Evolutionary conservation across 2,329 filamentous ascomycete species (phyloP).

Genomic region (Ceratocystis cubensis): DNA sequence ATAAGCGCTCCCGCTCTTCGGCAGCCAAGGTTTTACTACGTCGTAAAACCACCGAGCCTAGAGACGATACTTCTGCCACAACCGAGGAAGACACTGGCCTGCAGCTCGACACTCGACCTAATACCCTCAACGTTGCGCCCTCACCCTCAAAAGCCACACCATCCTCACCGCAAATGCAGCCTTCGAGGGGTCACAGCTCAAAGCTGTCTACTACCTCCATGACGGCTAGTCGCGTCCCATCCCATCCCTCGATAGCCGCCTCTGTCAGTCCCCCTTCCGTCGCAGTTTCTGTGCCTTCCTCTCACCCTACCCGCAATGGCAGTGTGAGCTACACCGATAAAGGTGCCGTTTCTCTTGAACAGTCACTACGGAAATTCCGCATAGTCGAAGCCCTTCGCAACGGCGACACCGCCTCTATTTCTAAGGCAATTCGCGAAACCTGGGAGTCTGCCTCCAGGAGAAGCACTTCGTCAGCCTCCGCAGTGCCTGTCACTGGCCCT

Average conservation of each 20-base stretch:
- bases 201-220: conserved; percentile 36
- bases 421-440: conserved; percentile 65
- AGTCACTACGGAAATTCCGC: conserved; percentile 87
- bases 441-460: conserved; percentile 39
- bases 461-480: conserved; percentile 44
- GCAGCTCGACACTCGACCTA: conserved; percentile 14
- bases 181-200: conserved; percentile 34
- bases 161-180: conserved; percentile 16
- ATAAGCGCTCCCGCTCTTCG: conserved; percentile 20
- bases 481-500: conserved; percentile 30
- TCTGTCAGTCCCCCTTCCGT: conserved; percentile 28
- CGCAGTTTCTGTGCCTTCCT: conserved; percentile 23
- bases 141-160: conserved; percentile 9
- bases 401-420: conserved; percentile 83
- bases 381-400: conserved; percentile 84
- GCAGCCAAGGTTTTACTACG: conserved; percentile 18
- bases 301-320: conserved; percentile 22
- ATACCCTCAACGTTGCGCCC: conserved; percentile 14
- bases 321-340: conserved; percentile 30
- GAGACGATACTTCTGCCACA: conserved; percentile 10
- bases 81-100: conserved; percentile 12
- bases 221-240: conserved; percentile 33
- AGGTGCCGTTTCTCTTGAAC: conserved; percentile 54
- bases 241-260: conserved; percentile 26
- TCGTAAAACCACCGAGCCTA: conserved; percentile 13